These are phyloP conservation scores for Thraustotheca clavata DNA, from an alignment of 352 stramenopile species.

Conservation along the genomic window DNA sequence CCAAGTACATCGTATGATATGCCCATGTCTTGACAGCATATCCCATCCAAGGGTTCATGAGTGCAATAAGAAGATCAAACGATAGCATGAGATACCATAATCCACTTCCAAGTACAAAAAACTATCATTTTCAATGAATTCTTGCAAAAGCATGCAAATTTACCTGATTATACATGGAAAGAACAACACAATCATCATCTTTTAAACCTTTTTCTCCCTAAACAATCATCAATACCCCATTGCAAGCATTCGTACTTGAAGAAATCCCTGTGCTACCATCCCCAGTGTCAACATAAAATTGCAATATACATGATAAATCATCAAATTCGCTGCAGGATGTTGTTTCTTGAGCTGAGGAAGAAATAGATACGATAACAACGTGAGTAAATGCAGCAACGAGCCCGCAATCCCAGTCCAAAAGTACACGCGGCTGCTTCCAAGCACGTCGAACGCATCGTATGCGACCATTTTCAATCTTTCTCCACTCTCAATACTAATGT, in stretches of 20 bases:
- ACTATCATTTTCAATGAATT: constrained; percentile 27
- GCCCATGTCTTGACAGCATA: constrained; percentile 80
- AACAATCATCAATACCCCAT: neutral
- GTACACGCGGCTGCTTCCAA: constrained; percentile 43
- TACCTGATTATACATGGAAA: constrained; percentile 63
- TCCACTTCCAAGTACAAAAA: constrained; percentile 59
- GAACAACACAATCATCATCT: constrained; percentile 35
- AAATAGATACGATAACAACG: constrained; percentile 61
- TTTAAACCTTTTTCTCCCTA: constrained; percentile 4
- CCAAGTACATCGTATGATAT: constrained; percentile 67
- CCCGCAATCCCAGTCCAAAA: constrained; percentile 53
- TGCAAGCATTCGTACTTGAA: constrained; percentile 25
- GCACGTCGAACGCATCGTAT: constrained; percentile 52
- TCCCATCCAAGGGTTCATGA: constrained; percentile 84
- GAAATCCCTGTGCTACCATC: constrained; percentile 48
- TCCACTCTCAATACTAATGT: neutral
- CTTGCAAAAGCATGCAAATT: neutral
- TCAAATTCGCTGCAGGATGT: constrained; percentile 60
- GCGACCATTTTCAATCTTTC: constrained; percentile 15
- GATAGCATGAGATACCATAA: constrained; percentile 81
- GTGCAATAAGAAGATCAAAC: constrained; percentile 70
- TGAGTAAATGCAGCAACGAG: constrained; percentile 44
- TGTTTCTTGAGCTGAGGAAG: constrained; percentile 71
- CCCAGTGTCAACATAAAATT: constrained; percentile 48
- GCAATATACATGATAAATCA: constrained; percentile 71